Percentiles rank a stretch among this genome's conserved stretches.
Conservation (phyloP, 352 stramenopile genomes). For the Phytophthora cryptogea region DNA sequence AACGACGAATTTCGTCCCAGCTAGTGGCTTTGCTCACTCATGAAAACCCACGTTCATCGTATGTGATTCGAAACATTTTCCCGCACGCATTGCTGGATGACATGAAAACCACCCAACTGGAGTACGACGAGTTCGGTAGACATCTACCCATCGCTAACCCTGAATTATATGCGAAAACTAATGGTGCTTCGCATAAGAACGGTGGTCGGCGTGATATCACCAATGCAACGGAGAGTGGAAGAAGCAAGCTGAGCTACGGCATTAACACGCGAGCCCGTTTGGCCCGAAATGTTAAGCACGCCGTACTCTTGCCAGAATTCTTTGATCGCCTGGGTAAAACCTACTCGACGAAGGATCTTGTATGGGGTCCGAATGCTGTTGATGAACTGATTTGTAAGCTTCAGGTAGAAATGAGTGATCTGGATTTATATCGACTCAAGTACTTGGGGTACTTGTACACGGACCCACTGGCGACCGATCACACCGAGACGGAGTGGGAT, state of each 20-base stretch:
- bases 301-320: slow-evolving; percentile 86
- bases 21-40: slow-evolving; percentile 85
- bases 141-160: slow-evolving; percentile 59
- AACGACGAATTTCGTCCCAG: slow-evolving; percentile 86
- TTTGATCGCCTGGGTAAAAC: slow-evolving; percentile 84
- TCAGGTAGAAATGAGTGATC: slow-evolving; percentile 66
- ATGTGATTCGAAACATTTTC: slow-evolving; percentile 85
- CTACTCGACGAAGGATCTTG: slow-evolving; percentile 78
- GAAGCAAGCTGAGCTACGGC: slow-evolving; percentile 69
- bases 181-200: slow-evolving; percentile 51
- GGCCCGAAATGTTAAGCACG: slow-evolving; percentile 78
- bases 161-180: slow-evolving; percentile 47
- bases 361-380: slow-evolving; percentile 74
- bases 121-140: slow-evolving; percentile 87
- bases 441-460: slow-evolving; percentile 86
- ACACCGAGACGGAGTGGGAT: slow-evolving; percentile 55
- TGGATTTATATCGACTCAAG: slow-evolving; percentile 81
- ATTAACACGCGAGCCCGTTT: slow-evolving; percentile 78
- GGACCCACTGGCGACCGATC: slow-evolving; percentile 69
- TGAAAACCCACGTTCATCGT: slow-evolving; percentile 84
- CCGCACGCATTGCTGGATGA: slow-evolving; percentile 83
- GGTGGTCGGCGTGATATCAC: slow-evolving; percentile 55
- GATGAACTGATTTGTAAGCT: slow-evolving; percentile 79
- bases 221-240: slow-evolving; percentile 71
- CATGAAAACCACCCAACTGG: slow-evolving; percentile 66